Evolutionary conservation across 2,329 filamentous ascomycete species (phyloP).

Genomic region (Emericellopsis cladophorae): DNA sequence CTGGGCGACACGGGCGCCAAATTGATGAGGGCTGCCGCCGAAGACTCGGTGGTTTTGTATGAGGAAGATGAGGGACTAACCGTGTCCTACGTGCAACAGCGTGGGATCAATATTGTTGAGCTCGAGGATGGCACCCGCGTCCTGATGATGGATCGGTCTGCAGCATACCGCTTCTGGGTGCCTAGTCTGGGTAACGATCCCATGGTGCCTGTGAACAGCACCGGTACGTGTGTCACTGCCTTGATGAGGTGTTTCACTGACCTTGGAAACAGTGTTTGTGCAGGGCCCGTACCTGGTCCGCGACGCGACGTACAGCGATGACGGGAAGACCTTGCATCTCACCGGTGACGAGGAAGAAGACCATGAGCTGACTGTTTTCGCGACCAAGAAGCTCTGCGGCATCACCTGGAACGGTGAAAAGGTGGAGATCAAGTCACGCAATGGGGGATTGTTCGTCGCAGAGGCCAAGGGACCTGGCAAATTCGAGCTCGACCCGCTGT

Average conservation of each 20-base stretch:
- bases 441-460: conserved; percentile 14
- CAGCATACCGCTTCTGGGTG: conserved; percentile 45
- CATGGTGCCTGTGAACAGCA: conserved; percentile 26
- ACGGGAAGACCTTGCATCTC: conserved; percentile 23
- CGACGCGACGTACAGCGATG: conserved; percentile 20
- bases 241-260: neutral
- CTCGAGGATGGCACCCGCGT: conserved; percentile 32
- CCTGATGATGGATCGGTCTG: conserved; percentile 37
- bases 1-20: conserved; percentile 22
- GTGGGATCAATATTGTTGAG: conserved; percentile 32
- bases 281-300: conserved; percentile 40
- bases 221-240: conserved; percentile 17
- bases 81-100: conserved; percentile 32
- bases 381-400: conserved; percentile 26
- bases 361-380: conserved; percentile 31
- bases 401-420: conserved; percentile 39
- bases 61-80: conserved; percentile 24
- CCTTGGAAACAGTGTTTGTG: conserved; percentile 29
- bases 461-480: conserved; percentile 12
- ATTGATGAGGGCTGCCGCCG: conserved; percentile 14
- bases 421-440: conserved; percentile 11
- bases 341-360: conserved; percentile 29
- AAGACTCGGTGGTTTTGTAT: conserved; percentile 26
- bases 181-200: conserved; percentile 35
- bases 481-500: conserved; percentile 25